Base-by-base conservation (phyloP, 78 protist genomes). In the Chrysochromulina parva region DNA sequence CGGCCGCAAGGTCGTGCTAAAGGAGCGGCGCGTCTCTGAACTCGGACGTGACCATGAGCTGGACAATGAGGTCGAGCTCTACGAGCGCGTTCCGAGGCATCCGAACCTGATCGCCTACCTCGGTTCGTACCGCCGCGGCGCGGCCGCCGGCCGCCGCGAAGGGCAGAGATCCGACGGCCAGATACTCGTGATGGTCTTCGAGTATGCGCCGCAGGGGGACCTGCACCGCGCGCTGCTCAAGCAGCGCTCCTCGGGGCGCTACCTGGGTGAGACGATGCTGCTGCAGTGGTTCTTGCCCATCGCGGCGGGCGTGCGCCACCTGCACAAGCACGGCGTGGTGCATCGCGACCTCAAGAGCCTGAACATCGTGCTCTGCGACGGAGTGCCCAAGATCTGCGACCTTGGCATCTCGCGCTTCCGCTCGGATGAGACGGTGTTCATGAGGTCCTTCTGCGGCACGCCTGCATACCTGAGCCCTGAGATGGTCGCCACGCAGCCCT, bases 291-390 rank as follows among this genome's bases (percentile, higher is more conserved):
- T 80, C 48, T 14, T 11, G 65, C 86, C 22, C 66, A 50, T 80
- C 65, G 38, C 66, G 52, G 16, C 14, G 13, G 66, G 50, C 19
- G 55, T 96, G 48, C 54, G 84, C 26, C 95, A 93, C 92, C 85
- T 96, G 62, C 98, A 96, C 53, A 48, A 28, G 20, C 91, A 92
- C 60, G 91, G 92, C 76, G 94, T 96, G 66, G 92, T 96, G 24
- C 98, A 96, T 80, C 84, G 98, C 26, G 98, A 96, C 94, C 92
- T 96, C 88, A 96, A 96, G 69, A 0, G 50, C 22, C 86, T 80
- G 24, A 80, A 80, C 86, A 24, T 80, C 50, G 57, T 80, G 48
- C 50, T 80, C 28, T 0, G 11, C 66, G 38, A 10, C 24, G 47
- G 47, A 16, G 48, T 11, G 66, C 20, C 55, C 48, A 80, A 80